These are phyloP conservation scores for Septoria petroselini DNA, from an alignment of 2,329 filamentous ascomycete genomes.

Conservation along the genomic window DNA sequence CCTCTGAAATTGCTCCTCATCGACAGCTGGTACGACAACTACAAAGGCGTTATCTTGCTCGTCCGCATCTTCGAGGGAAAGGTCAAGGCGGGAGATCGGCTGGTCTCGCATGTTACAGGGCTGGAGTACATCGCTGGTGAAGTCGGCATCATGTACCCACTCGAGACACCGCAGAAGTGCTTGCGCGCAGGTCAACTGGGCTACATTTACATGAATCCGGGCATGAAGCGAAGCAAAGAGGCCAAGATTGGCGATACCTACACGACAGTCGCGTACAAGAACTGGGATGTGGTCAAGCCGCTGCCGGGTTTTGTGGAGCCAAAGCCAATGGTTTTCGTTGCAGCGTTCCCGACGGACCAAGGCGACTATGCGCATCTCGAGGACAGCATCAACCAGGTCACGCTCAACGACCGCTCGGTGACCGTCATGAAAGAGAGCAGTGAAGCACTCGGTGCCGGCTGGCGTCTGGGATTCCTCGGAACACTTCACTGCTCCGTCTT, in stretches of 20 bases:
- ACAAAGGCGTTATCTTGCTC: conserved; percentile 86
- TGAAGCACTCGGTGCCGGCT: conserved; percentile 88
- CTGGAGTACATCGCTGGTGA: conserved; percentile 91
- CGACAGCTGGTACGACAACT: conserved; percentile 97
- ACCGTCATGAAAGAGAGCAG: conserved; percentile 92
- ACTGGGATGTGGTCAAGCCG: conserved; percentile 61
- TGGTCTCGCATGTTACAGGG: conserved; percentile 85
- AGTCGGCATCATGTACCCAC: conserved; percentile 93
- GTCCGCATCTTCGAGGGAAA: conserved; percentile 88
- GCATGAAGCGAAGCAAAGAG: conserved; percentile 95
- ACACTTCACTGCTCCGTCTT: conserved; percentile 99
- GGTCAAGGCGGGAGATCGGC: conserved; percentile 74
- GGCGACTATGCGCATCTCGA: conserved; percentile 80
- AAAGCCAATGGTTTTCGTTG: conserved; percentile 98
- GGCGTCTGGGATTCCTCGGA: conserved; percentile 91
- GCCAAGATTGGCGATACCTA: conserved; percentile 96
- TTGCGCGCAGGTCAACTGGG: conserved; percentile 91
- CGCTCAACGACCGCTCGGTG: conserved; percentile 92
- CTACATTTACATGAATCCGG: conserved; percentile 95
- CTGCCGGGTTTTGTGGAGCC: conserved; percentile 94
- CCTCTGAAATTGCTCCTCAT: conserved; percentile 83
- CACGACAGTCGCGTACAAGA: conserved; percentile 75
- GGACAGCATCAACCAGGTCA: conserved; percentile 89
- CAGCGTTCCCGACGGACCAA: conserved; percentile 91
- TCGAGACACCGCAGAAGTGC: conserved; percentile 74